Conservation (phyloP, 129 eudicot species). For the Lactuca sativa region DNA sequence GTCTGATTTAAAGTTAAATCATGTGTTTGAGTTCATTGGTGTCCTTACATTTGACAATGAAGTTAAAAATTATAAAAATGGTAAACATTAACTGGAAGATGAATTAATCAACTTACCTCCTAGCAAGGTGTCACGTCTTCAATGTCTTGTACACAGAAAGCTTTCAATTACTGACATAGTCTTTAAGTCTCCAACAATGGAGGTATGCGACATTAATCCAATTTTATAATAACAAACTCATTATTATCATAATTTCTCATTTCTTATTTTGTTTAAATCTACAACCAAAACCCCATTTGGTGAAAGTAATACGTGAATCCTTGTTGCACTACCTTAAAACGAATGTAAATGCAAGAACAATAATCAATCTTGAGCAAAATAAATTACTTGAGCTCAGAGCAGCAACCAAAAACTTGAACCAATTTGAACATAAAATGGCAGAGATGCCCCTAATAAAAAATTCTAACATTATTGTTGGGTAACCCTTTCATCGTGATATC, state of each 20-base stretch:
- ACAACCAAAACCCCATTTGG: constrained; percentile 46
- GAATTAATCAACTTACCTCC: constrained; percentile 50
- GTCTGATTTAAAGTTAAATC: constrained; percentile 81
- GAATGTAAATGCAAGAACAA: no score
- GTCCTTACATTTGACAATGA: constrained; percentile 75
- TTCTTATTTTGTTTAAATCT: not conserved
- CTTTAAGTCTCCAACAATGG: constrained; percentile 46
- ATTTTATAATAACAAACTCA: not conserved
- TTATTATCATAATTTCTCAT: not conserved
- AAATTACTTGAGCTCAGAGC: no score
- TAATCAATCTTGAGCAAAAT: no score
- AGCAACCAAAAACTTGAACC: no score
- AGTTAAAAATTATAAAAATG: constrained; percentile 41
- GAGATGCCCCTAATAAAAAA: no score
- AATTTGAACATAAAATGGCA: no score
- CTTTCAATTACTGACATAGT: constrained; percentile 59
- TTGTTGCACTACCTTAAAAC: constrained; percentile 62
- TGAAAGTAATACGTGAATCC: constrained; percentile 69
- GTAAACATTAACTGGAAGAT: constrained; percentile 52
- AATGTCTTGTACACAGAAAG: constrained; percentile 75
- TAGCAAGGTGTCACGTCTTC: constrained; percentile 91
- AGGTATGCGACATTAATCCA: constrained; percentile 40
- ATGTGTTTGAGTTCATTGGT: constrained; percentile 92
- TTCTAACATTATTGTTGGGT: no score
- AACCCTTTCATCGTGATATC: no score